Conservation (phyloP, 257 asterid genomes). For the Cruciata laevipes region DNA sequence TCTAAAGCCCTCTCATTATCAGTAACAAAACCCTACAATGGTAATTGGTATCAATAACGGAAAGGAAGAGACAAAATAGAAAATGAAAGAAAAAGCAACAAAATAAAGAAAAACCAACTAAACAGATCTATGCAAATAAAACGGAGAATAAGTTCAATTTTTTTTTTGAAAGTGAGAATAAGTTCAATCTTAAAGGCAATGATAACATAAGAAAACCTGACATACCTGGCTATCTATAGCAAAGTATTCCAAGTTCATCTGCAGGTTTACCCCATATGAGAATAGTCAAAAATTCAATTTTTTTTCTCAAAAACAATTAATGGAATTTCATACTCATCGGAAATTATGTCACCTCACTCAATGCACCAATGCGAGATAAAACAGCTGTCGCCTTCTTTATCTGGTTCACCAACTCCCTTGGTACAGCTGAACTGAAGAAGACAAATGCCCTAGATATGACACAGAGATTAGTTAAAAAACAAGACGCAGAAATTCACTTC, state of each 20-base stretch:
- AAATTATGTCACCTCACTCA: constrained; percentile 66
- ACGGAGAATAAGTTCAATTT: not conserved
- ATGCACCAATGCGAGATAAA: constrained; percentile 90
- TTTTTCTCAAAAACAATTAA: constrained; percentile 12
- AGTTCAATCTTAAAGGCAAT: not conserved
- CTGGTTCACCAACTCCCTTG: constrained; percentile 73
- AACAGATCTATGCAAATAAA: not conserved
- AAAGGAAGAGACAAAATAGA: not conserved
- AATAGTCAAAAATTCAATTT: constrained; percentile 13
- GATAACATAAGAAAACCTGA: constrained; percentile 15
- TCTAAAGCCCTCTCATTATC: constrained; percentile 92
- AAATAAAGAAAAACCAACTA: not conserved
- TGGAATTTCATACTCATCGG: constrained; percentile 16
- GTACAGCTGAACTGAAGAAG: constrained; percentile 91
- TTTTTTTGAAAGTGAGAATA: no score
- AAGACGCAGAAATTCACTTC: not conserved
- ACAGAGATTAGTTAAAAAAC: constrained; percentile 9
- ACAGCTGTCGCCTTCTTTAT: constrained; percentile 80
- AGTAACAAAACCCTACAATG: constrained; percentile 71
- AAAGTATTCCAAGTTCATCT: constrained; percentile 99
- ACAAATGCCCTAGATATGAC: constrained; percentile 67
- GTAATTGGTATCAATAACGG: not conserved
- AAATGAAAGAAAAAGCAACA: not conserved
- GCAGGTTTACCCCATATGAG: constrained; percentile 41
- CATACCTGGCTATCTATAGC: constrained; percentile 92